Evolutionary conservation across 805 yeast genomes (phyloP).

Genomic region (Peterozyma toletana): DNA sequence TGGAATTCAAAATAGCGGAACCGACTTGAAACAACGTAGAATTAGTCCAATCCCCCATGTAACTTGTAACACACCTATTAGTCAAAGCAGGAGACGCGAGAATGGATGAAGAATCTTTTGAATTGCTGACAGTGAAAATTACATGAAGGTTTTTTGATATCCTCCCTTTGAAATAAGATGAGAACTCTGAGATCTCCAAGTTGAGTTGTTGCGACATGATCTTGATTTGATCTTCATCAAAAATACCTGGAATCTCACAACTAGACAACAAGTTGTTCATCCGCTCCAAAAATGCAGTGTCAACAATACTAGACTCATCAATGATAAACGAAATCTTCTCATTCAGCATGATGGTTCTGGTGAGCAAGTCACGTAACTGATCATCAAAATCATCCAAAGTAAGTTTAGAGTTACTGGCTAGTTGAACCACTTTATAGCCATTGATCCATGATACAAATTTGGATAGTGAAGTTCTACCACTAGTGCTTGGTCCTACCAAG

Average conservation of each 20-base stretch:
- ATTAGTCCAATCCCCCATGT: conserved; percentile 82
- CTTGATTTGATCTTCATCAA: conserved; percentile 63
- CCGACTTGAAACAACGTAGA: conserved; percentile 46
- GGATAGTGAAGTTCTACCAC: conserved; percentile 73
- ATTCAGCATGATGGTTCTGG: conserved; percentile 42
- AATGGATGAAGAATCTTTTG: conserved; percentile 33
- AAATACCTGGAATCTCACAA: conserved; percentile 86
- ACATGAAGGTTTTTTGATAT: conserved; percentile 74
- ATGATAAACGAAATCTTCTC: conserved; percentile 64
- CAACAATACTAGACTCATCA: conserved; percentile 73
- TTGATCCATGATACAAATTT: conserved; percentile 90
- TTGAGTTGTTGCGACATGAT: conserved; percentile 53
- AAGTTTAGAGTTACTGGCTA: conserved; percentile 49
- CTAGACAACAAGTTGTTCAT: conserved; percentile 93
- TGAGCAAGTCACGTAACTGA: conserved; percentile 48
- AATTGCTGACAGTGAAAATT: conserved; percentile 65
- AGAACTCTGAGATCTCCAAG: conserved; percentile 59
- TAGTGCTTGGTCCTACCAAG: conserved; percentile 72
- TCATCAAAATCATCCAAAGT: conserved; percentile 59
- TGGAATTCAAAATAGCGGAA: conserved; percentile 20
- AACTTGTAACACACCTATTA: conserved; percentile 80
- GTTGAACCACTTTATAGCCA: conserved; percentile 56
- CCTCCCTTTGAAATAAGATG: conserved; percentile 59
- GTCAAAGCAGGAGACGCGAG: conserved; percentile 82
- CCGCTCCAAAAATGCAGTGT: conserved; percentile 76